Evolutionary conservation across 2,329 filamentous ascomycete species (phyloP), one percentile per base, ranked within the genome.

Genomic region (Ilyonectria robusta): DNA sequence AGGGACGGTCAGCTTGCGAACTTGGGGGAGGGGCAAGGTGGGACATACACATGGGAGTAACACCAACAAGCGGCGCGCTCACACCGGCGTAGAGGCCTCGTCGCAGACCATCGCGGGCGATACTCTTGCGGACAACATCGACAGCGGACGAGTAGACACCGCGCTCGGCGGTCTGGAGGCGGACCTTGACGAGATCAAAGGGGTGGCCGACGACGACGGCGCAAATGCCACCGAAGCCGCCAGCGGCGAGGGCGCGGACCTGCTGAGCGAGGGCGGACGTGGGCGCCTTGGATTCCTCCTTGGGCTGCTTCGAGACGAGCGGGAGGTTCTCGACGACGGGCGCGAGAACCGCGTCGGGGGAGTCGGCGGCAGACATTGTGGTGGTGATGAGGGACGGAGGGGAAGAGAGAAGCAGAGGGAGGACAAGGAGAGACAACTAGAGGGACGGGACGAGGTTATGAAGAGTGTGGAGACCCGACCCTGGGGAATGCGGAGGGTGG

Each of bases 101-200:
- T 67, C 83, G 76, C 72, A 97, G 80, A 2, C 96, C 96, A 81
- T 98, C 95, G 68, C 93, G 89, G 31, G 95, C 95, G 67, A 99
- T 84, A 40, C 94, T 95, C 85, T 93, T 97, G 81, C 88, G 87
- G 70, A 98, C 94, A 1, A 98, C 95, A 83, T 99, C 96, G 76
- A 98, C 87, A 15, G 96, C 96, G 51, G 93, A 92, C 40, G 86
- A 92, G 84, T 99, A 99, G 40, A 97, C 93, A 55, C 96, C 96
- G 82, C 91, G 92, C 83, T 98, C 95, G 40, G 96, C 94, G 2
- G 96, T 99, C 86, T 99, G 96, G 81, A 99, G 85, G 66, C 96
- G 93, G 72, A 99, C 96, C 85, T 99, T 99, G 81, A 98, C 95
- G 75, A 99, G 87, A 81, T 99, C 96, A 80, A 99, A 99, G 10